Conservation (phyloP, 305 asterid species). For the Fraxinus sp. region DNA sequence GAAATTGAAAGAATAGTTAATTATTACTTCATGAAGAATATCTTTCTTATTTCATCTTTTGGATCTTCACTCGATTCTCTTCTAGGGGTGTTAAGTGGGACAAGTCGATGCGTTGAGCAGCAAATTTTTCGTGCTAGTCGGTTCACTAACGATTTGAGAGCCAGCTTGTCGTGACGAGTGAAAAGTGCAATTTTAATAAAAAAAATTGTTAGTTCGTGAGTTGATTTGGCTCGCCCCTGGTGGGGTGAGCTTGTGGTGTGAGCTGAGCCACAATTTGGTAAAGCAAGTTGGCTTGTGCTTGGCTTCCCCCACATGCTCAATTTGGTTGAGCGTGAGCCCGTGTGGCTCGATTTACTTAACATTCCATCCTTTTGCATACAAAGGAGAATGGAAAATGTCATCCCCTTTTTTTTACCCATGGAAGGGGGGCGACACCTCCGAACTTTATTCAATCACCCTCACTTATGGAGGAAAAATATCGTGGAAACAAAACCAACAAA, state of each 20-base stretch:
- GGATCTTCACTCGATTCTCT: background rate
- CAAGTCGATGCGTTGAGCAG: background rate
- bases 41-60: background rate
- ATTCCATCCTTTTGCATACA: too few relatives aligned
- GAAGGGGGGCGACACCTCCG: too few relatives aligned
- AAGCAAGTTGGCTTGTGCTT: background rate
- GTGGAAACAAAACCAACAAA: background rate
- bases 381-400: too few relatives aligned
- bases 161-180: background rate
- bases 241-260: too few relatives aligned
- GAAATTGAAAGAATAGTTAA: background rate
- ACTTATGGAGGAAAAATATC: too few relatives aligned
- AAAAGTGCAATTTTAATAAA: background rate
- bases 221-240: background rate
- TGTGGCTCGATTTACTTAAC: background rate
- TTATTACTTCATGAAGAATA: background rate
- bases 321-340: background rate
- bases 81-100: background rate
- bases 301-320: background rate
- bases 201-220: background rate
- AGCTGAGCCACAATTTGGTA: background rate
- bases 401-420: too few relatives aligned
- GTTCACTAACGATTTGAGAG: background rate
- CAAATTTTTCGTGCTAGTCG: background rate
- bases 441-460: background rate